phyloP scores from a whole-genome alignment of 164 flowering plant species.

The Cinnamomum micranthum region DNA sequence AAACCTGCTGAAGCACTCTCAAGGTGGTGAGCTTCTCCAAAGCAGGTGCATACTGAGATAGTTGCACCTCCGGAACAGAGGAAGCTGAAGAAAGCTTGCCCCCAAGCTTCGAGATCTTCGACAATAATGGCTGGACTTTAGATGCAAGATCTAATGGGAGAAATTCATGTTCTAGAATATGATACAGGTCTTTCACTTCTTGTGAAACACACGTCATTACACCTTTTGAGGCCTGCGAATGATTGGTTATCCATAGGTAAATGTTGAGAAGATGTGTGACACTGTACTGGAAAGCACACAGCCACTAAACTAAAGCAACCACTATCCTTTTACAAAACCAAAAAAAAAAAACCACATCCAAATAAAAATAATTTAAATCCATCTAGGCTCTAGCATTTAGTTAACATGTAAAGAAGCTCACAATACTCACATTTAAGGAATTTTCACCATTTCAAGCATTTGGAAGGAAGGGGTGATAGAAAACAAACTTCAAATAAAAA shows the following conservation, averaged over 20 bases:
- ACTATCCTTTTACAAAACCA: too few relatives aligned
- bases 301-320: too few relatives aligned
- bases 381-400: too few relatives aligned
- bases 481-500: too few relatives aligned
- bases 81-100: slow-evolving; percentile 83
- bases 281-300: too few relatives aligned
- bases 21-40: slow-evolving; percentile 80
- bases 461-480: too few relatives aligned
- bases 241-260: not conserved
- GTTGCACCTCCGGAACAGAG: slow-evolving; percentile 82
- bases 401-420: not conserved
- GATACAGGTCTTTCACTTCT: slow-evolving; percentile 86
- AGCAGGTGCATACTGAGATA: slow-evolving; percentile 73
- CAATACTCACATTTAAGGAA: not conserved
- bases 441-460: too few relatives aligned
- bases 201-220: slow-evolving; percentile 76
- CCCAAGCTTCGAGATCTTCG: slow-evolving; percentile 70
- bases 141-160: slow-evolving; percentile 68
- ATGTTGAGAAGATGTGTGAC: too few relatives aligned
- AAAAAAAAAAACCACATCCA: too few relatives aligned
- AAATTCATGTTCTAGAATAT: slow-evolving; percentile 78
- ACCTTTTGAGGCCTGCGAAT: slow-evolving; percentile 69
- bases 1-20: slow-evolving; percentile 89
- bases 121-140: slow-evolving; percentile 66
- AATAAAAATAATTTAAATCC: too few relatives aligned